Evolutionary conservation across 1,284 basidiomycete genomes (phyloP), one percentile per base, ranked within the genome.

Genomic region (Malassezia obtusa): DNA sequence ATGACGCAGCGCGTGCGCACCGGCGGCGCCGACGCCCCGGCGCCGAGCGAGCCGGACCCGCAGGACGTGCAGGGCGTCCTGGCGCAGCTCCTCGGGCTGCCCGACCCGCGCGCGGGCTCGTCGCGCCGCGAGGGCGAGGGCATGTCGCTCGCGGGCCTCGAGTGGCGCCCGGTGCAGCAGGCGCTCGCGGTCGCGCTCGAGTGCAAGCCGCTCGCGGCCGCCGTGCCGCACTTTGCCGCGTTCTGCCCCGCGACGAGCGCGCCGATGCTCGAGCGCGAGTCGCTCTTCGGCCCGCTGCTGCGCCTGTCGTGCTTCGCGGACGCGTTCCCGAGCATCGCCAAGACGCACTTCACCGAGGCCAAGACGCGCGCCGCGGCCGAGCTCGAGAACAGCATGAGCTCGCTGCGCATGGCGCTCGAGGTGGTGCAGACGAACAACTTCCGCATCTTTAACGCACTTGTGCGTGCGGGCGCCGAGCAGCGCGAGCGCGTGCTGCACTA

Each of bases 401-500:
- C 65, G 38, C 51, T 71, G 9, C 63, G 64, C 31, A 48, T 59
- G 50, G 61, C 71, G 30, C 60, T 75, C 35, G 57, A 61, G 31
- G 60, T 65, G 19, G 61, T 73, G 17, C 76, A 90, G 81, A 79
- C 80, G 0, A 82, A 85, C 4, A 78, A 96, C 41, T 98, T 94
- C 77, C 82, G 84, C 71, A 82, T 94, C 47, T 88, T 91, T 75
- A 90, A 95, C 68, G 78, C 84, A 2, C 78, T 98, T 21, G 85
- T 98, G 15, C 82, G 92, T 26, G 82, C 88, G 0, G 85, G 86
- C 0, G 77, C 89, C 0, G 81, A 82, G 57, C 79, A 87, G 0
- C 80, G 89, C 43, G 90, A 95, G 74, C 83, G 81, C 5, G 85
- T 92, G 5, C 75, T 99, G n/a, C 78, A 82, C 49, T 91, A 85